phyloP scores from a whole-genome alignment of 805 yeast genomes.

The Candida qinlingensis region DNA sequence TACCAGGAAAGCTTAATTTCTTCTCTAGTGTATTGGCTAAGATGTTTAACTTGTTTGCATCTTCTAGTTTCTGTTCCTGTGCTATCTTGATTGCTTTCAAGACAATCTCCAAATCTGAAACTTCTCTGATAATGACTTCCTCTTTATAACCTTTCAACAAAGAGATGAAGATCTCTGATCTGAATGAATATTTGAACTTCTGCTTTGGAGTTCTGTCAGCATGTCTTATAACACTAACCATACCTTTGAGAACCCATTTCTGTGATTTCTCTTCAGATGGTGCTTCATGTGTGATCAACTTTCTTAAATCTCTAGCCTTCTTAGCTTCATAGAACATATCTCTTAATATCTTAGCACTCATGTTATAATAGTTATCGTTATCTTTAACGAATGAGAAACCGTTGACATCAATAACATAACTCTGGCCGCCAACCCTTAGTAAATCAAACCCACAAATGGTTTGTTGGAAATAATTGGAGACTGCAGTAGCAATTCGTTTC shows the following conservation, averaged over 20 bases:
- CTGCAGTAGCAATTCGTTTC: constrained; percentile 71
- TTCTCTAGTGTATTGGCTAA: constrained; percentile 80
- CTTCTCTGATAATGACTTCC: constrained; percentile 91
- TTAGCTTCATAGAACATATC: constrained; percentile 65
- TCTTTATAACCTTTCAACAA: constrained; percentile 90
- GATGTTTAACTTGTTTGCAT: constrained; percentile 66
- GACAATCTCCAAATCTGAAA: constrained; percentile 79
- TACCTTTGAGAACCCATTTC: constrained; percentile 95
- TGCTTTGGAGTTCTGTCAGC: constrained; percentile 99
- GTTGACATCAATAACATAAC: constrained; percentile 94
- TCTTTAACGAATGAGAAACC: constrained; percentile 98
- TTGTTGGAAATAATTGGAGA: constrained; percentile 75
- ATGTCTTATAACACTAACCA: constrained; percentile 88
- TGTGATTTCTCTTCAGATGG: constrained; percentile 44
- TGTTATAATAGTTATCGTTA: constrained; percentile 78
- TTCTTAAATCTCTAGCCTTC: constrained; percentile 37
- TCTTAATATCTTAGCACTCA: constrained; percentile 72
- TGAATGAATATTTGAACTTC: constrained; percentile 92
- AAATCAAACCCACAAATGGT: constrained; percentile 97
- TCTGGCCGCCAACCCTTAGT: constrained; percentile 78
- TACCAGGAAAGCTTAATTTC: constrained; percentile 89
- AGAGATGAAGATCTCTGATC: constrained; percentile 79
- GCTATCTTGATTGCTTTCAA: constrained; percentile 81
- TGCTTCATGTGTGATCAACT: constrained; percentile 31
- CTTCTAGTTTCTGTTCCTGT: constrained; percentile 74